phyloP scores from a whole-genome alignment of 1,284 basidiomycete species.

The Irpex rosettiformis region DNA sequence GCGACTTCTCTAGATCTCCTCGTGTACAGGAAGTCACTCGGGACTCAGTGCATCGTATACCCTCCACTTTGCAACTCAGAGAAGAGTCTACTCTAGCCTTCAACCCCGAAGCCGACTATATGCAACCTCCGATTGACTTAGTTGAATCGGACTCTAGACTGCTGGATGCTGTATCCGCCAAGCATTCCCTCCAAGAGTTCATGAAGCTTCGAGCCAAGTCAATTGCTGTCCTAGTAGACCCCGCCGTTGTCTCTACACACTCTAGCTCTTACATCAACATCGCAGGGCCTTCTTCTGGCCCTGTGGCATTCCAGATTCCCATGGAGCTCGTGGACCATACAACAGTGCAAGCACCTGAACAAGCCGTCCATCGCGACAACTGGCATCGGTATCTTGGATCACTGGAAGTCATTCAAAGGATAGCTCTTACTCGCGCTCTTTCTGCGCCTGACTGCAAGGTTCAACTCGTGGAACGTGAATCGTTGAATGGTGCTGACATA shows the following conservation, averaged over 20 bases:
- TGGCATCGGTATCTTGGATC: slow-evolving; percentile 68
- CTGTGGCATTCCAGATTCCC: slow-evolving; percentile 25
- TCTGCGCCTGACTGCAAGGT: slow-evolving; percentile 40
- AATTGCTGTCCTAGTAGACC: background rate
- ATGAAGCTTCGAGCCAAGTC: slow-evolving; percentile 11
- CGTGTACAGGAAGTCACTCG: background rate
- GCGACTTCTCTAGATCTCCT: background rate
- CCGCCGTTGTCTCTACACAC: background rate
- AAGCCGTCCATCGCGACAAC: slow-evolving; percentile 29
- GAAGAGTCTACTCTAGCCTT: background rate
- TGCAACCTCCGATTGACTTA: background rate
- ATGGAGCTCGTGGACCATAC: slow-evolving; percentile 42
- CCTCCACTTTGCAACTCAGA: too few species aligned
- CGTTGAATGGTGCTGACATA: slow-evolving; percentile 50
- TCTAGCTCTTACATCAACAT: background rate
- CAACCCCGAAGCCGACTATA: background rate
- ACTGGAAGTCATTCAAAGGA: slow-evolving; percentile 63
- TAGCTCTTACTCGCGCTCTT: slow-evolving; percentile 49
- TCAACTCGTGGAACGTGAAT: slow-evolving; percentile 58
- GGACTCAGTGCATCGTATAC: too few species aligned
- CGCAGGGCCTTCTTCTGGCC: background rate
- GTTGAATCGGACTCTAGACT: background rate
- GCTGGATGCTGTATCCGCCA: slow-evolving; percentile 1
- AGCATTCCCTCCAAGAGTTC: slow-evolving; percentile 4
- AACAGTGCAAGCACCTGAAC: slow-evolving; percentile 43